A percentile compares a stretch with the other conserved stretches of the same genome.
Conservation (phyloP, 1,139 yeast genomes). For the Kodamaea derodonti region DNA sequence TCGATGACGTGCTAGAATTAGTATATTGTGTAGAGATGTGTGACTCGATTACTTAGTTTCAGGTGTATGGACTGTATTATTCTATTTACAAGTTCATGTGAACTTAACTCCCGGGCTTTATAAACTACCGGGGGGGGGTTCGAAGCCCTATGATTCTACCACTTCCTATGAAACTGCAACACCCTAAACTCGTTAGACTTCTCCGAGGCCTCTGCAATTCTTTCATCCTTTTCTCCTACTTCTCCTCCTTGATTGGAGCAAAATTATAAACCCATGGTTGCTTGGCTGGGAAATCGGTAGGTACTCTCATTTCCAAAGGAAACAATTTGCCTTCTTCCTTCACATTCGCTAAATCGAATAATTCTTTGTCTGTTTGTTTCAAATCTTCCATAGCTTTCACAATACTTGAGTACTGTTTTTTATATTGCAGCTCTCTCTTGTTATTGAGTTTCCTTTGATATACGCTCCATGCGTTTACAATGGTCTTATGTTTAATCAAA, state of each 20-base stretch:
- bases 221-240: no score
- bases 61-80: no score
- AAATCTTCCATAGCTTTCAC: constrained; percentile 73
- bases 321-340: constrained; percentile 51
- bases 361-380: constrained; percentile 41
- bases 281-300: constrained; percentile 89
- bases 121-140: no score
- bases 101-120: no score
- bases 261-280: constrained; percentile 75
- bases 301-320: constrained; percentile 79
- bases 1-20: no score
- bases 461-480: constrained; percentile 78
- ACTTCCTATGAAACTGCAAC: no score
- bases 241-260: constrained; percentile 12
- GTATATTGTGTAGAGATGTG: no score
- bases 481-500: constrained; percentile 76
- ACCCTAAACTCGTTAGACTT: background rate
- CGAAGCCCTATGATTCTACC: no score
- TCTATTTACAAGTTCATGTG: no score
- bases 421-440: constrained; percentile 44
- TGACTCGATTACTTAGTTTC: no score
- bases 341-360: constrained; percentile 50
- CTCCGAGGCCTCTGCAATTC: background rate
- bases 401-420: constrained; percentile 64
- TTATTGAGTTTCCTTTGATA: constrained; percentile 49